Evolutionary conservation across 345 rosid genomes (phyloP), one percentile per base, ranked within the genome.

Genomic region (Camelina laxa): DNA sequence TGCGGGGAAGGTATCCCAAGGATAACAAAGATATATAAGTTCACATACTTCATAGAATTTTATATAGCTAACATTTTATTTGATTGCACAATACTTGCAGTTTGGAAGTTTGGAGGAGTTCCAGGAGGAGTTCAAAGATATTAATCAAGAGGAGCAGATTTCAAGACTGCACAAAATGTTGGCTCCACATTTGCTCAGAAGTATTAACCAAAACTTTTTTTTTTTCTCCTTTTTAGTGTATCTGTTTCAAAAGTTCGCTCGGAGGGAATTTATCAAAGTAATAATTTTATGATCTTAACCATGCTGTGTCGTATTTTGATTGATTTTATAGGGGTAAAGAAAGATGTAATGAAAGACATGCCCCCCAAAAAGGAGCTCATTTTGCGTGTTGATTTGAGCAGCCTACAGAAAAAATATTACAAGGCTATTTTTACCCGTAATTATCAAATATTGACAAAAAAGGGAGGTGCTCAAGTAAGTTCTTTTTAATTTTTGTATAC

Each of bases 341-440:
- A 92, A 85, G 99, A 96, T 79, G 99, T 96, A 35, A 91, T 96
- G 98, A 92, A 87, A 80, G 97, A 96, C 74, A 83, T 96, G 76
- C 99, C 99, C 78, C 99, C 99, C 13, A 96, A 96, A 73, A 96
- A 91, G 82, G 99, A 96, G 80, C 99, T 96, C 66, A 92, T 96
- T 82, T 82, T 96, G 73, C 98, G 98, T 54, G 92, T 91, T 82
- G 98, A 96, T 47, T 80, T 96, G 75, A 96, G 97, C 79, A 84
- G 85, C 79, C 86, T 87, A 85, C 98, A 96, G 80, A 92, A 96
- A 81, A 98, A 96, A 80, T 96, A 91, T 79, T 96, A 96, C 89
- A 96, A 89, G 80, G 99, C 98, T 22, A 96, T 96, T 79, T 82
- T 87, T 77, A 92, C 98, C 47, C 98, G 96, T 71, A 96, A 96